Percentiles rank a stretch among this genome's conserved stretches.
Evolutionary conservation across 2,329 filamentous ascomycete species (phyloP).

Genomic region (Exophiala sideris): DNA sequence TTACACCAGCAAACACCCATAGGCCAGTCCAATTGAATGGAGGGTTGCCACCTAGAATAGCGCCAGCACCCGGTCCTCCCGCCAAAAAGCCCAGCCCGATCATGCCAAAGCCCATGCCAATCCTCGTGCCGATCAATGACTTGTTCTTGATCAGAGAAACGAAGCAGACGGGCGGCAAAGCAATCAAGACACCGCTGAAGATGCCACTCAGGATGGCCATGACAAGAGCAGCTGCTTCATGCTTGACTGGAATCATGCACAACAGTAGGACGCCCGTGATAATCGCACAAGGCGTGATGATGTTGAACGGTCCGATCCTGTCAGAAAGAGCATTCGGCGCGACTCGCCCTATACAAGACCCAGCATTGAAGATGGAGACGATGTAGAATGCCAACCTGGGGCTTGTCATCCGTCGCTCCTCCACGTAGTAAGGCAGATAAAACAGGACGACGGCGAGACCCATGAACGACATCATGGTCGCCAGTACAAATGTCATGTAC

Average conservation of each 20-base stretch:
- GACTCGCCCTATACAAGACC: conserved; percentile 52
- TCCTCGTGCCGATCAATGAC: conserved; percentile 55
- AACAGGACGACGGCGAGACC: conserved; percentile 58
- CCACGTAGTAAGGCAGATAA: conserved; percentile 60
- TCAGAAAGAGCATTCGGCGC: conserved; percentile 59
- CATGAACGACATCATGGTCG: conserved; percentile 51
- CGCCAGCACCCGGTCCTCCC: conserved; percentile 15
- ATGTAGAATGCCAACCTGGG: conserved; percentile 61
- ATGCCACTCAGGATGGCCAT: conserved; percentile 48
- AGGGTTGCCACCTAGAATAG: conserved; percentile 3
- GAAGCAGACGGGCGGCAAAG: conserved; percentile 41
- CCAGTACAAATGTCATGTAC: conserved; percentile 45
- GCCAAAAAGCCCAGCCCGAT: conserved; percentile 10
- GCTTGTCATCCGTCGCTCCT: conserved; percentile 50
- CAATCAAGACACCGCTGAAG: conserved; percentile 51
- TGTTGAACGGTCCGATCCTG: conserved; percentile 55
- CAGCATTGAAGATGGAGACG: conserved; percentile 63
- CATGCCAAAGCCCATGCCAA: conserved; percentile 37
- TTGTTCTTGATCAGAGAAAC: conserved; percentile 45
- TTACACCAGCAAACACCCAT: conserved; percentile 17
- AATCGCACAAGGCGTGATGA: conserved; percentile 44
- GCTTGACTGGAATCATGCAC: conserved; percentile 41
- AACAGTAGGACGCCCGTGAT: conserved; percentile 43
- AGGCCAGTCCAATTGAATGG: conserved; percentile 16
- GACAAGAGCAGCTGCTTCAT: conserved; percentile 39